A percentile compares a stretch with the other conserved stretches of the same genome.
phyloP scores from a whole-genome alignment of 768 basidiomycete genomes.

The Podaxis sp. region DNA sequence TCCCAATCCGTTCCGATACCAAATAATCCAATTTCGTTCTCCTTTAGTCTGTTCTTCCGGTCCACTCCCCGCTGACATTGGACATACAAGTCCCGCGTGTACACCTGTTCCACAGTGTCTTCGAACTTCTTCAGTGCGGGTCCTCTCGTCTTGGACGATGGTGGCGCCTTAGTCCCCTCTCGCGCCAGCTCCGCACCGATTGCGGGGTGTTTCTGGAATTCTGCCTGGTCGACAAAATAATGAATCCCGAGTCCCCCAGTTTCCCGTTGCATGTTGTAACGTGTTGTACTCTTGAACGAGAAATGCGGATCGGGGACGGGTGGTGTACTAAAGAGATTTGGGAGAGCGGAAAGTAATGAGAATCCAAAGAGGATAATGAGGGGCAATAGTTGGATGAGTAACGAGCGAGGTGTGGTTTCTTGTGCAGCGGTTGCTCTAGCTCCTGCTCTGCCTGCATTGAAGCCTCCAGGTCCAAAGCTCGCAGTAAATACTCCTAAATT shows the following conservation, averaged over 20 bases:
- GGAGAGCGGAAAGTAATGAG: slow-evolving; percentile 78
- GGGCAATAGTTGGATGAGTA: slow-evolving; percentile 77
- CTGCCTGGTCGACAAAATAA: slow-evolving; percentile 79
- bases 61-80: slow-evolving; percentile 72
- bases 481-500: slow-evolving; percentile 61
- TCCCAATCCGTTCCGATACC: slow-evolving; percentile 93
- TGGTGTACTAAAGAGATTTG: slow-evolving; percentile 64
- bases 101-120: slow-evolving; percentile 66
- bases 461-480: slow-evolving; percentile 79
- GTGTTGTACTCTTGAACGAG: slow-evolving; percentile 57
- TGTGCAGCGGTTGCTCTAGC: slow-evolving; percentile 15
- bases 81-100: slow-evolving; percentile 63
- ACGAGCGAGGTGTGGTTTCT: slow-evolving; percentile 50
- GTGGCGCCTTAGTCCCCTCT: slow-evolving; percentile 33
- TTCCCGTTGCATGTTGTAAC: slow-evolving; percentile 64
- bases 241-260: slow-evolving; percentile 67
- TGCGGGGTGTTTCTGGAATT: slow-evolving; percentile 72
- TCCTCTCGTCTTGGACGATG: slow-evolving; percentile 36
- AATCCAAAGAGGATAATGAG: slow-evolving; percentile 81
- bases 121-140: slow-evolving; percentile 64
- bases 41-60: slow-evolving; percentile 62
- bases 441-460: slow-evolving; percentile 26
- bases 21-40: slow-evolving; percentile 80
- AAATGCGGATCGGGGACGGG: slow-evolving; percentile 77
- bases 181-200: slow-evolving; percentile 70